Evolutionary conservation across 495 filamentous ascomycete genomes (phyloP), one percentile per base, ranked within the genome.

Genomic region (Penicillium roqueforti): DNA sequence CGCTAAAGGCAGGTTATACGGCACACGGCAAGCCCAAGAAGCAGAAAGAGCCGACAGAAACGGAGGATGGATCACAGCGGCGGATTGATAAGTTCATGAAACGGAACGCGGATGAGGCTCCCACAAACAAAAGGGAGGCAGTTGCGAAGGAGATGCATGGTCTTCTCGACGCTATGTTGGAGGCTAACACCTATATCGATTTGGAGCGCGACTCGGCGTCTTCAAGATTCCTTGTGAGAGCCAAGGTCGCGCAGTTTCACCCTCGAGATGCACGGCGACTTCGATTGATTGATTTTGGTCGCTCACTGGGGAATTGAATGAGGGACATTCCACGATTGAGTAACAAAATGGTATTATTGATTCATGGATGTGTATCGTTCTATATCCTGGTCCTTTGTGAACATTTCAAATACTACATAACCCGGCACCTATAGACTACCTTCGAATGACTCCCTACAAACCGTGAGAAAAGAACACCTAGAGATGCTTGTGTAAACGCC

Each of bases 241-340:
- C 87, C 20, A 92, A 88, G 62, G 85, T 92, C 29, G 91, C 91
- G 19, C 84, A 89, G 58, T 93, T 93, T 55, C 87, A 95, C 69
- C 89, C 91, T 2, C 83, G 81, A 53, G 89, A 96, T 71, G 88
- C 91, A 0, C 79, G 78, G 47, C 82, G 79, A 62, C 60, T 96
- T 56, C 82, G 87, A 39, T 71, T 96, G 44, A 80, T 95, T 55
- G 89, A 95, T 70, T 96, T 96, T 75, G 89, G 88, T 9, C 81
- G 86, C 51, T 85, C 87, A 42, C 60, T 95, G 38, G 85, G 88
- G n/a, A 36, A 37, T 23, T 51, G 83, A 85, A 51, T 87, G 20
- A 53, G 13, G 9, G 11, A 23, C n/a, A n/a, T 44, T 14, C 0
- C 6, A 31, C 8, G 26, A 50, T 52, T 25, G 6, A 51, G 36